phyloP scores from a whole-genome alignment of 257 asterid species.

The Parsonsia alboflavescens region DNA sequence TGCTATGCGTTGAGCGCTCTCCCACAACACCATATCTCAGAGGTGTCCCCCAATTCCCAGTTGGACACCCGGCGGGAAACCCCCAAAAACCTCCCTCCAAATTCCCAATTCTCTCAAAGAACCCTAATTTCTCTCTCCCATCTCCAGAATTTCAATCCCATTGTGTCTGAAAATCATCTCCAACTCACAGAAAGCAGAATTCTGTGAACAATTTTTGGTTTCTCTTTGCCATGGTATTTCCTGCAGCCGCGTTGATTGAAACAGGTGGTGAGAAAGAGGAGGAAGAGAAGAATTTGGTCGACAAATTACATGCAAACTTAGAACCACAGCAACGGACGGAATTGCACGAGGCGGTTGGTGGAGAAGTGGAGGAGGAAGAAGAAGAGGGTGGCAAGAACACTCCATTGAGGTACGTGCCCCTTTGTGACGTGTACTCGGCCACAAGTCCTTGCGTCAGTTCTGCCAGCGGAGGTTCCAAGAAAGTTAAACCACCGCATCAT shows the following conservation, averaged over 20 bases:
- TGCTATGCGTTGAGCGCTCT: not conserved
- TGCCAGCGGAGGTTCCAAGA: slow-evolving; percentile 63
- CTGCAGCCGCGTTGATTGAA: slow-evolving; percentile 28
- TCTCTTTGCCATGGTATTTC: slow-evolving; percentile 39
- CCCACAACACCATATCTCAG: not conserved
- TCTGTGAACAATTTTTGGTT: not conserved
- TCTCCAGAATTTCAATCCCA: slow-evolving; percentile 14
- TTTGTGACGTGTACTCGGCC: slow-evolving; percentile 89
- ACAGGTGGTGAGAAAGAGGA: slow-evolving; percentile 1
- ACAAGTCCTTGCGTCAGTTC: slow-evolving; percentile 68
- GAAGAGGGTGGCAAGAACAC: slow-evolving; percentile 40
- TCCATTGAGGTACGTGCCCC: slow-evolving; percentile 61
- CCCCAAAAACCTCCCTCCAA: slow-evolving; percentile 33
- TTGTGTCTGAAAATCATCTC: not conserved
- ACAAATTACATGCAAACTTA: not conserved
- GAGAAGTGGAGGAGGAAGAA: slow-evolving; percentile 26
- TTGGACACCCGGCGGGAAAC: slow-evolving; percentile 60
- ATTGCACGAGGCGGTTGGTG: not conserved
- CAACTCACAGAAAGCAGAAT: slow-evolving; percentile 8
- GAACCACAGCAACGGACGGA: not conserved
- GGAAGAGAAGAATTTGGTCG: not conserved
- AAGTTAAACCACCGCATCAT: slow-evolving; percentile 56
- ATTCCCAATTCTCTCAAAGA: slow-evolving; percentile 13
- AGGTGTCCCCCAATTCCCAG: slow-evolving; percentile 2
- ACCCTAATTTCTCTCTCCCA: slow-evolving; percentile 34